These are phyloP conservation scores for Hanseniaspora vineae DNA, from an alignment of 805 yeast genomes.

Conservation along the genomic window DNA sequence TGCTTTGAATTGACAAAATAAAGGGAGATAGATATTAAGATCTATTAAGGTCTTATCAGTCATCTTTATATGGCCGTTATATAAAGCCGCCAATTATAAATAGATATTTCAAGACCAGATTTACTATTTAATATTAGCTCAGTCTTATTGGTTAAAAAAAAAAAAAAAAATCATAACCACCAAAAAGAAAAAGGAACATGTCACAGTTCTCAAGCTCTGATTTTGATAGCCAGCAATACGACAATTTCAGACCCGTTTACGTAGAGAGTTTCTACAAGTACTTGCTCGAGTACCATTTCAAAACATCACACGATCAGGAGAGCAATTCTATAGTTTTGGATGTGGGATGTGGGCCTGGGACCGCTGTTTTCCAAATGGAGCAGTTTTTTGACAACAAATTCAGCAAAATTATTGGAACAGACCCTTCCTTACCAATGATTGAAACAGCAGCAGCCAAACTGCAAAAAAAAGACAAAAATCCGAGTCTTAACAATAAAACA, in stretches of 20 bases:
- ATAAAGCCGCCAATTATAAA: too few relatives aligned
- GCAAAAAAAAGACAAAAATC: background rate
- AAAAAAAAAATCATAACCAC: background rate
- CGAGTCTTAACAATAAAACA: slow-evolving; percentile 2
- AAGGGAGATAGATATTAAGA: background rate
- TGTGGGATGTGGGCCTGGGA: slow-evolving; percentile 74
- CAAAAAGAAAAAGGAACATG: slow-evolving; percentile 26
- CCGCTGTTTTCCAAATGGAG: slow-evolving; percentile 40
- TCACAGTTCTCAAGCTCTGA: slow-evolving; percentile 43
- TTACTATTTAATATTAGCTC: too few relatives aligned
- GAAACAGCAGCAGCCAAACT: slow-evolving; percentile 26
- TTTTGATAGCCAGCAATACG: slow-evolving; percentile 43
- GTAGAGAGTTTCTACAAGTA: slow-evolving; percentile 36
- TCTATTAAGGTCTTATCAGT: too few relatives aligned
- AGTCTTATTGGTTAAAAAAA: too few relatives aligned
- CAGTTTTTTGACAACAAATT: slow-evolving; percentile 20
- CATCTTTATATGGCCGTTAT: too few relatives aligned
- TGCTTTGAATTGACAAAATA: too few relatives aligned
- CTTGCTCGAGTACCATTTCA: slow-evolving; percentile 29
- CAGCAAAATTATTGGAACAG: slow-evolving; percentile 47
- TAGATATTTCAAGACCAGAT: too few relatives aligned
- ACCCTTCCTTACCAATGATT: slow-evolving; percentile 47
- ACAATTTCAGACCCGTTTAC: slow-evolving; percentile 53
- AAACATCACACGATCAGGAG: background rate
- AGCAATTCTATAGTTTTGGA: slow-evolving; percentile 36